phyloP scores from a whole-genome alignment of 2,329 filamentous ascomycete genomes.

The Pseudonectria buxi region DNA sequence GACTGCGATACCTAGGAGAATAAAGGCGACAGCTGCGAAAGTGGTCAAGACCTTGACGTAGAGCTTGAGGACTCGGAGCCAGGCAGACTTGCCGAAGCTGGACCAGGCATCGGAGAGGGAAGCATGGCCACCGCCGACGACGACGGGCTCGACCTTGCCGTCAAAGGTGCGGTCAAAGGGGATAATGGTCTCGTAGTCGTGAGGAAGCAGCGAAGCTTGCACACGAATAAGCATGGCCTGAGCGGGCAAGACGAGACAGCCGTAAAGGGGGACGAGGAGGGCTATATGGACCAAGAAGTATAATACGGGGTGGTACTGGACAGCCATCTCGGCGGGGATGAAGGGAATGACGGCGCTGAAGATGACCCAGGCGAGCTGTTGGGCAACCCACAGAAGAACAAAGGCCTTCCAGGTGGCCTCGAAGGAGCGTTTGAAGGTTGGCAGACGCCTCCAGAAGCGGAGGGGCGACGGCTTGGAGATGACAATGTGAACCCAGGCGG shows the following conservation, averaged over 20 bases:
- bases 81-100: slow-evolving; percentile 66
- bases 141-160: slow-evolving; percentile 66
- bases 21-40: slow-evolving; percentile 37
- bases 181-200: slow-evolving; percentile 76
- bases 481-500: slow-evolving; percentile 80
- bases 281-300: slow-evolving; percentile 42
- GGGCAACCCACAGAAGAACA: slow-evolving; percentile 50
- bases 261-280: slow-evolving; percentile 35
- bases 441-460: slow-evolving; percentile 63
- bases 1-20: slow-evolving; percentile 41
- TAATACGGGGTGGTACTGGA: slow-evolving; percentile 27
- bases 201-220: slow-evolving; percentile 78
- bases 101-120: slow-evolving; percentile 71
- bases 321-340: slow-evolving; percentile 28
- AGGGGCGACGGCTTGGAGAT: slow-evolving; percentile 62
- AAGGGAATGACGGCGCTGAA: slow-evolving; percentile 36
- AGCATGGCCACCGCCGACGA: slow-evolving; percentile 67
- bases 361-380: slow-evolving; percentile 37
- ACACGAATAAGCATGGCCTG: slow-evolving; percentile 73
- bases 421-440: slow-evolving; percentile 56
- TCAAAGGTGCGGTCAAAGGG: slow-evolving; percentile 84
- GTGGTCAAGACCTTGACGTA: slow-evolving; percentile 65
- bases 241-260: slow-evolving; percentile 64
- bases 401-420: slow-evolving; percentile 64
- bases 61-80: slow-evolving; percentile 66